These are phyloP conservation scores for Calonectria hongkongensis DNA, from an alignment of 2,329 filamentous ascomycete species.

Conservation along the genomic window DNA sequence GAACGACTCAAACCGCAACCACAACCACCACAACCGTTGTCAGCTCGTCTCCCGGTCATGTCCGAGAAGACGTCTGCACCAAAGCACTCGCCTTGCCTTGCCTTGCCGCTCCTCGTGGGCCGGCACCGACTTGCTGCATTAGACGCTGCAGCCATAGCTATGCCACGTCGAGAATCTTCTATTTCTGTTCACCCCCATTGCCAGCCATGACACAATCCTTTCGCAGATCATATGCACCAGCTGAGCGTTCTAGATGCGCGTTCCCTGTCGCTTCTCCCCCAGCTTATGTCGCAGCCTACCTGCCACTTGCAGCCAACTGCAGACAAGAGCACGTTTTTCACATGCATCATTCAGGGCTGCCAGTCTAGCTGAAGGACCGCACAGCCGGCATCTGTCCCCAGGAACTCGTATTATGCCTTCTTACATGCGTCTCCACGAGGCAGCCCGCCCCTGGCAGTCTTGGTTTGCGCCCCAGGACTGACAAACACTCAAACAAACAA, in stretches of 20 bases:
- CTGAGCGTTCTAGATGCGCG: constrained; percentile 13
- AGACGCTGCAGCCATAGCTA: constrained; percentile 2
- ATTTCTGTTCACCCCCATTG: neutral
- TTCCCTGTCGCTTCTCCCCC: constrained; percentile 10
- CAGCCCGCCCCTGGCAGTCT: neutral
- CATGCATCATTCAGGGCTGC: constrained; percentile 24
- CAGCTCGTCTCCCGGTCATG: constrained; percentile 13
- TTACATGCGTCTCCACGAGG: constrained; percentile 26
- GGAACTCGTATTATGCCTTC: constrained; percentile 7
- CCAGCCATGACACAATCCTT: neutral
- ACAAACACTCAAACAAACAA: constrained; percentile 39
- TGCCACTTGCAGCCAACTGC: constrained; percentile 2
- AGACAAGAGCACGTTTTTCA: constrained; percentile 15
- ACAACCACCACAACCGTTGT: constrained; percentile 1
- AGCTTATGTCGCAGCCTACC: constrained; percentile 18
- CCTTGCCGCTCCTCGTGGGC: neutral
- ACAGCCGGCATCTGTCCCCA: neutral
- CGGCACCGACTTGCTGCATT: constrained; percentile 24
- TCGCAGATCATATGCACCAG: constrained; percentile 17
- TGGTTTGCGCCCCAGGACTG: constrained; percentile 19
- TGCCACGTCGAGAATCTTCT: constrained; percentile 16
- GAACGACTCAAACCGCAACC: constrained; percentile 6
- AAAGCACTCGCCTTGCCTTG: neutral
- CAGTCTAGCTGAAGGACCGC: constrained; percentile 3
- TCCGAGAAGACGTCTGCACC: constrained; percentile 1